Evolutionary conservation across 78 protist species (phyloP), one percentile per base, ranked within the genome.

Genomic region (Dictyostelium purpureum): DNA sequence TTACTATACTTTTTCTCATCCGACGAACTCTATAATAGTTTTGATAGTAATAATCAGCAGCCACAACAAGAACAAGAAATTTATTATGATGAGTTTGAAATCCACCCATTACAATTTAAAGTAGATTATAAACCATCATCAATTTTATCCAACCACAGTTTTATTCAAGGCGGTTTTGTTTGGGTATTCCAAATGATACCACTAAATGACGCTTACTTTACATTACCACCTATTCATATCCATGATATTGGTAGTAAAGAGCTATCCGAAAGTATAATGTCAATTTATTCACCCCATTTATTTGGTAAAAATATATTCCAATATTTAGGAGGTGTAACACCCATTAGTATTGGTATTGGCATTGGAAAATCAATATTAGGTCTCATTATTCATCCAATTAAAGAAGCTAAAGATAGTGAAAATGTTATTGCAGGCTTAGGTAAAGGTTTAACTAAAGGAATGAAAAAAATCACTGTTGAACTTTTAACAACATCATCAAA

Each of bases 131-230:
- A 38, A 43, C 91, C 91, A 24, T 66, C 63, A 51, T 47, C 75
- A 33, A 67, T 67, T 21, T 43, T 74, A 19, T n/a, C 43, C 1
- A 49, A 37, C 14, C 80, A 74, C 33, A 74, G 19, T 14, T 73
- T 73, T 54, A 70, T 73, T 3, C 56, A 40, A 42, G 69, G 69
- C 6, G 79, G 56, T 43, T 57, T 54, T 83, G 61, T 70, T 56
- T 83, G 91, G 91, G 67, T 83, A 66, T 83, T 83, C 49, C 67
- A 77, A 52, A 83, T 83, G 91, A 83, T 83, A 0, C 91, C 91
- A 19, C 28, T 83, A 26, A 83, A 56, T 21, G 81, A 83, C 7
- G 78, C 91, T 2, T 71, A 16, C 1, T 83, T 83, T 33, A 83
- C 74, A 26, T 45, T 83, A 24, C 79, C 79, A 6, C 40, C 70